phyloP scores from a whole-genome alignment of 1,284 basidiomycete species.

The Chondrostereum purpureum region DNA sequence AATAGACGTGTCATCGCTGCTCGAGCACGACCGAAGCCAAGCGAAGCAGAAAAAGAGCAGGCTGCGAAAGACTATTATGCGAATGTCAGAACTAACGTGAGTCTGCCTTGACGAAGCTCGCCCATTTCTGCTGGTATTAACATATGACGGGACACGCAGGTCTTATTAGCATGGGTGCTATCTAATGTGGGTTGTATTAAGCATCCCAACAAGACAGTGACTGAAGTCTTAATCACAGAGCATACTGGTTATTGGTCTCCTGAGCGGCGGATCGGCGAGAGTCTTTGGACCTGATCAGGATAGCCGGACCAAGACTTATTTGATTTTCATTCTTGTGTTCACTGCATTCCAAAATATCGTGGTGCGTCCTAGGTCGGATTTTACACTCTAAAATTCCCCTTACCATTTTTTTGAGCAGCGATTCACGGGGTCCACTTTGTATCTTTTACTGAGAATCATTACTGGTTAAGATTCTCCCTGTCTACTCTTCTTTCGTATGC shows the following conservation, averaged over 20 bases:
- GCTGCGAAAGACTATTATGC: constrained; percentile 85
- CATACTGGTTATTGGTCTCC: constrained; percentile 65
- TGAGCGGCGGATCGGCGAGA: constrained; percentile 53
- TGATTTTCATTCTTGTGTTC: constrained; percentile 75
- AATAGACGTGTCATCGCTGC: constrained; percentile 52
- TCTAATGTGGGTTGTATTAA: constrained; percentile 61
- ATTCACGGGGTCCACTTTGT: constrained; percentile 39
- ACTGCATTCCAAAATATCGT: constrained; percentile 71
- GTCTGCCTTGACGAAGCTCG: constrained; percentile 18
- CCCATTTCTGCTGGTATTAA: constrained; percentile 2
- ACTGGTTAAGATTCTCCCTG: too few relatives aligned
- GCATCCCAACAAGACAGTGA: not conserved
- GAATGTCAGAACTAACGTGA: constrained; percentile 85
- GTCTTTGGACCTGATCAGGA: constrained; percentile 56
- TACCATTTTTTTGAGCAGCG: constrained; percentile 24
- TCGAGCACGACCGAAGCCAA: constrained; percentile 26
- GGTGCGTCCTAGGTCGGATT: constrained; percentile 23
- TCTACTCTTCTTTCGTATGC: too few relatives aligned
- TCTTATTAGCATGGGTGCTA: constrained; percentile 78
- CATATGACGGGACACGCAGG: constrained; percentile 27
- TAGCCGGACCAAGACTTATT: constrained; percentile 64
- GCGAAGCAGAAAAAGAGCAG: constrained; percentile 60
- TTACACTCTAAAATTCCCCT: too few relatives aligned
- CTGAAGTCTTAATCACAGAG: constrained; percentile 38
- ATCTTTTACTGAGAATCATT: constrained; percentile 38